These are phyloP conservation scores for Scedosporium aurantiacum DNA, from an alignment of 2,329 filamentous ascomycete species.

Conservation along the genomic window DNA sequence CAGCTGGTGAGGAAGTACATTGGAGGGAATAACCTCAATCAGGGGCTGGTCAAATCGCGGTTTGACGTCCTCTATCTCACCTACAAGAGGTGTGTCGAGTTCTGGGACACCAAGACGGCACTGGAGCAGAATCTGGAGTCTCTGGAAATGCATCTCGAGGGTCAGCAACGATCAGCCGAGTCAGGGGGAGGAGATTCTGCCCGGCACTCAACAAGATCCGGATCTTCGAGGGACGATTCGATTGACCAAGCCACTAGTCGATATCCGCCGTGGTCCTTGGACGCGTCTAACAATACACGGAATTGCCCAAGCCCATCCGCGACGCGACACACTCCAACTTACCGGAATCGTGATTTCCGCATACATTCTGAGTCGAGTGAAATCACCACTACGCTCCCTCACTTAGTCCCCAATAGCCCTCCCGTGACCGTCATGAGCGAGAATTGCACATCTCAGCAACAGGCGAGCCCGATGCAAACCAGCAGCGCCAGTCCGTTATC, in stretches of 20 bases:
- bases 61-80: constrained; percentile 13
- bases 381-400: not conserved
- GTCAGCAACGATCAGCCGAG: not conserved
- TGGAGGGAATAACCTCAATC: not conserved
- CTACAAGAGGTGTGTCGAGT: constrained; percentile 16
- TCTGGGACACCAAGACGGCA: constrained; percentile 17
- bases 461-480: not conserved
- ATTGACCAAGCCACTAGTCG: not conserved
- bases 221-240: no score
- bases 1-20: constrained; percentile 15
- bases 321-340: not conserved
- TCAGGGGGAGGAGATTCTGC: not conserved
- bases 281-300: no score
- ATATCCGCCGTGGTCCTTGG: no score
- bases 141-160: constrained; percentile 15
- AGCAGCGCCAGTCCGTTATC: not conserved
- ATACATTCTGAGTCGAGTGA: not conserved
- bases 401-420: not conserved
- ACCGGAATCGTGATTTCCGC: not conserved
- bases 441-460: not conserved
- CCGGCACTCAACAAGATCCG: not conserved
- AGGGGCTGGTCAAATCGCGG: constrained; percentile 9
- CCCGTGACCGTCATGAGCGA: not conserved
- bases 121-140: constrained; percentile 16
- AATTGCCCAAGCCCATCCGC: not conserved